Conservation (phyloP, 2,329 filamentous ascomycete genomes). For the Stagonosporopsis vannaccii region DNA sequence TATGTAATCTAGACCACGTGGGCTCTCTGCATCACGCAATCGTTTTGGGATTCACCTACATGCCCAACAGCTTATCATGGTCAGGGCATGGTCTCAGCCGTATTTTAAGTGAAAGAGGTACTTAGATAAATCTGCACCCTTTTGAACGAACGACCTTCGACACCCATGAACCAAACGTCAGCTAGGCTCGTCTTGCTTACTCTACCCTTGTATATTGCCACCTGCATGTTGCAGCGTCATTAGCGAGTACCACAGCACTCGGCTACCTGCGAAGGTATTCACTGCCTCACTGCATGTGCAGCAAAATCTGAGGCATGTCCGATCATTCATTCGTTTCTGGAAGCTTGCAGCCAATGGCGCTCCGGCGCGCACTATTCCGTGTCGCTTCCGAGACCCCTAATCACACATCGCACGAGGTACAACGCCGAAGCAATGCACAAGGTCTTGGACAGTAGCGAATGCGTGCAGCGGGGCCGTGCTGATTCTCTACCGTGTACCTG, state of each 20-base stretch:
- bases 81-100: background rate
- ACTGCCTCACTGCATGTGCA: conserved; percentile 6
- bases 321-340: conserved; percentile 3
- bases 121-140: background rate
- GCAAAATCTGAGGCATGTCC: conserved; percentile 6
- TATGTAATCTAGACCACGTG: conserved; percentile 31
- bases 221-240: conserved; percentile 22
- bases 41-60: conserved; percentile 11
- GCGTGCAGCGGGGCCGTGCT: conserved; percentile 1
- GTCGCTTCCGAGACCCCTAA: conserved; percentile 15
- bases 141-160: background rate
- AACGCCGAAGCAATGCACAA: conserved; percentile 18
- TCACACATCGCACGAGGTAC: conserved; percentile 15
- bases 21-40: conserved; percentile 17
- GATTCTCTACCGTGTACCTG: conserved; percentile 8
- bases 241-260: conserved; percentile 18
- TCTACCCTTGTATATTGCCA: conserved; percentile 8
- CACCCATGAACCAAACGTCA: background rate
- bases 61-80: conserved; percentile 4
- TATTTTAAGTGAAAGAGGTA: background rate
- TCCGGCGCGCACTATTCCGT: conserved; percentile 1
- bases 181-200: background rate
- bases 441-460: conserved; percentile 21
- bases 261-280: conserved; percentile 14
- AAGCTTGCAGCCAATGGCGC: conserved; percentile 21